Conservation (phyloP, 768 basidiomycete genomes). For the Gelatoporia subvermispora region DNA sequence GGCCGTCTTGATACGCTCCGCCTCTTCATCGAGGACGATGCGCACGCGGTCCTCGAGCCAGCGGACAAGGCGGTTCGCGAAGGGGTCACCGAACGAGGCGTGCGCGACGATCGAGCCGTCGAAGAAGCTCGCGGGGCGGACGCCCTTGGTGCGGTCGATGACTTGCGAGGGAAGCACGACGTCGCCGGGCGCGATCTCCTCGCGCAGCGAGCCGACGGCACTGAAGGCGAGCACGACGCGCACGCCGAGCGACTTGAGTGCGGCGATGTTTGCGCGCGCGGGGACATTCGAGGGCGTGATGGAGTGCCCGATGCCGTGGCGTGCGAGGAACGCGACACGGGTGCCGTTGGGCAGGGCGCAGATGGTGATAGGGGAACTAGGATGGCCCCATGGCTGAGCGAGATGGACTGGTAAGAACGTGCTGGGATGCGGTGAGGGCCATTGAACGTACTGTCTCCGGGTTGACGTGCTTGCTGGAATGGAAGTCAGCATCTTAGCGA, state of each 20-base stretch:
- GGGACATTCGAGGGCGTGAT: slow-evolving; percentile 81
- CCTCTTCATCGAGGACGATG: slow-evolving; percentile 47
- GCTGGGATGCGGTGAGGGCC: not conserved
- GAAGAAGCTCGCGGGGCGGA: slow-evolving; percentile 88
- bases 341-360: slow-evolving; percentile 78
- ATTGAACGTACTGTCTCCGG: slow-evolving; percentile 64
- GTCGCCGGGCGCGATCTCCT: slow-evolving; percentile 88
- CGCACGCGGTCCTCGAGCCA: slow-evolving; percentile 67
- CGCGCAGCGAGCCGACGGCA: slow-evolving; percentile 90
- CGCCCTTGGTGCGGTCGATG: slow-evolving; percentile 94
- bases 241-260: slow-evolving; percentile 88
- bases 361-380: slow-evolving; percentile 91
- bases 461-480: slow-evolving; percentile 64
- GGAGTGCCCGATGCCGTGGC: slow-evolving; percentile 81
- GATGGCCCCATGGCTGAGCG: slow-evolving; percentile 84
- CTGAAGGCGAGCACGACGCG: slow-evolving; percentile 89
- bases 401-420: not conserved
- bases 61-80: slow-evolving; percentile 54
- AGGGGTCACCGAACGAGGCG: slow-evolving; percentile 91
- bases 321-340: slow-evolving; percentile 83
- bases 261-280: slow-evolving; percentile 88
- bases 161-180: slow-evolving; percentile 87
- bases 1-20: not conserved
- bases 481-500: not conserved
- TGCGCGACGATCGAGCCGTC: slow-evolving; percentile 83